Percentiles rank a stretch among this genome's conserved stretches.
These are phyloP conservation scores for Podospora fimiseda DNA, from an alignment of 495 filamentous ascomycete species.

Conservation along the genomic window DNA sequence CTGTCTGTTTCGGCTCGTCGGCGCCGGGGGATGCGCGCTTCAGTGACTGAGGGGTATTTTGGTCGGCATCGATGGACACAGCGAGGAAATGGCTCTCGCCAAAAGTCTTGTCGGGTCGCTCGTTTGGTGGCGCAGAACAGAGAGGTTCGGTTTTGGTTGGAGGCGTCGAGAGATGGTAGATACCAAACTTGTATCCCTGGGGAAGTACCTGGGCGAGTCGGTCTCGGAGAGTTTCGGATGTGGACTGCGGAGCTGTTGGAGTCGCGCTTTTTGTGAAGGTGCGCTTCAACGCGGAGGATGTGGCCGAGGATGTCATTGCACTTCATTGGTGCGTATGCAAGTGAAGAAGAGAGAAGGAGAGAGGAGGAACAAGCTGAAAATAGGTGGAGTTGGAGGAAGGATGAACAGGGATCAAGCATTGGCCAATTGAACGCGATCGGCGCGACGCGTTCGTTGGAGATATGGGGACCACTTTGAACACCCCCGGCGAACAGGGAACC, in stretches of 20 bases:
- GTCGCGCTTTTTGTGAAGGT: conserved; percentile 8
- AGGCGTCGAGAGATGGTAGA: conserved; percentile 85
- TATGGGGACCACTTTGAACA: background rate
- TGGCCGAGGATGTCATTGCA: conserved; percentile 15
- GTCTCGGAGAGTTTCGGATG: conserved; percentile 27
- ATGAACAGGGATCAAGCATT: background rate
- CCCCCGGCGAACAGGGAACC: too few relatives aligned
- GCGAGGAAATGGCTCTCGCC: conserved; percentile 84
- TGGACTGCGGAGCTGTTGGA: background rate
- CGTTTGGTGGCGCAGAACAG: conserved; percentile 68
- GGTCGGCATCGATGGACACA: conserved; percentile 50
- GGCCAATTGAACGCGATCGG: background rate
- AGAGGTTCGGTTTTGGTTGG: conserved; percentile 66
- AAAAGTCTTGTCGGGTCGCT: conserved; percentile 66
- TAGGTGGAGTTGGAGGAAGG: too few relatives aligned
- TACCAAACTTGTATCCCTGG: conserved; percentile 57
- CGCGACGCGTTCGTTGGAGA: background rate
- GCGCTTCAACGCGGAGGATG: conserved; percentile 5
- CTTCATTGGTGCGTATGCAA: too few relatives aligned
- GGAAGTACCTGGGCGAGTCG: conserved; percentile 67
- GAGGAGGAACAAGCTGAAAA: background rate
- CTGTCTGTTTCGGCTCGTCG: conserved; percentile 19
- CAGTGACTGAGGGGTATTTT: background rate
- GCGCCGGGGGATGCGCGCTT: conserved; percentile 27
- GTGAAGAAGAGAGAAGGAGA: background rate